These are phyloP conservation scores for Populus hybrid DNA, from an alignment of 441 rosid species.

Conservation along the genomic window DNA sequence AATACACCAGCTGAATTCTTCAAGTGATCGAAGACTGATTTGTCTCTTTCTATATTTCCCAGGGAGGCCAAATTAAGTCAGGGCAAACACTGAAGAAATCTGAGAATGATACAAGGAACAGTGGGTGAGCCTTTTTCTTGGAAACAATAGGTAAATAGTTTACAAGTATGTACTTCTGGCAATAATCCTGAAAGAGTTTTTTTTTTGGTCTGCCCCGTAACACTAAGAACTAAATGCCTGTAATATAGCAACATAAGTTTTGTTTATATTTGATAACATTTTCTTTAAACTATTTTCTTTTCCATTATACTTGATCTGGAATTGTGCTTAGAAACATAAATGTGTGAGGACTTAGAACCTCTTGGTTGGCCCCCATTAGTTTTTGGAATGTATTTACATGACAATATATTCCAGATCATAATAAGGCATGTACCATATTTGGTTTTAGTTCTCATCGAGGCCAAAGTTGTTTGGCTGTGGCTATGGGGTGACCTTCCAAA, in stretches of 20 bases:
- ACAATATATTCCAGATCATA: too few relatives aligned
- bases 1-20: background rate
- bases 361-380: background rate
- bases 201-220: background rate
- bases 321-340: background rate
- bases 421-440: too few relatives aligned
- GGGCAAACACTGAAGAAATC: constrained; percentile 42
- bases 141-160: constrained; percentile 31
- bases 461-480: too few relatives aligned
- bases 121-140: constrained; percentile 32
- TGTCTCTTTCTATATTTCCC: constrained; percentile 17
- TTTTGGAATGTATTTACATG: background rate
- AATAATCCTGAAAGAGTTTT: background rate
- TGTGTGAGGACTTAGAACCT: background rate
- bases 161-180: background rate
- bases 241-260: constrained; percentile 6
- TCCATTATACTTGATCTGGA: background rate
- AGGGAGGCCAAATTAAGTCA: constrained; percentile 68
- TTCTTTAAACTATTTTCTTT: background rate
- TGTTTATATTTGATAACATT: background rate
- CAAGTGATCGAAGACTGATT: constrained; percentile 7
- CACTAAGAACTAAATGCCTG: constrained; percentile 14
- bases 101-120: constrained; percentile 38
- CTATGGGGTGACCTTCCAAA: too few relatives aligned
- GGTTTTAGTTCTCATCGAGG: too few relatives aligned